Evolutionary conservation across 768 basidiomycete genomes (phyloP), one percentile per base, ranked within the genome.

Genomic region (Fomitopsis pulvina): DNA sequence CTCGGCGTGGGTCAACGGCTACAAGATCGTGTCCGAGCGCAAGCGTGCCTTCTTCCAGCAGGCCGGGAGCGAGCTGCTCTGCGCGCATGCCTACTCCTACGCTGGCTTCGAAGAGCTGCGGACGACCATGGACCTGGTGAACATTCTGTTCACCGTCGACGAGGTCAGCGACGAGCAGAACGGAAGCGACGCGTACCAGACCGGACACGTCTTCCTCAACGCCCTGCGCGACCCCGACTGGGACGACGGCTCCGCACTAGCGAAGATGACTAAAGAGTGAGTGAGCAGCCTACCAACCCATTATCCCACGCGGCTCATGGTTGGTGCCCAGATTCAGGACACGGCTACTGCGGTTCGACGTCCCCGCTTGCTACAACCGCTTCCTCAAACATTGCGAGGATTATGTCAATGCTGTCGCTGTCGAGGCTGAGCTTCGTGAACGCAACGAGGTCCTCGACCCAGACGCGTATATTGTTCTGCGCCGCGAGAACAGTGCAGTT

Each of bases 271-370:
- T 16, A 40, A 50, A 28, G 49, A 57, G 56, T 57, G n/a, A 4
- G 47, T 39, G n/a, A n/a, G n/a, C n/a, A n/a, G n/a, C 21, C 26
- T 41, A n/a, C n/a, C n/a, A n/a, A n/a, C n/a, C n/a, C n/a, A n/a
- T n/a, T n/a, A n/a, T n/a, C n/a, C n/a, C n/a, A n/a, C n/a, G n/a
- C n/a, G n/a, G n/a, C n/a, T n/a, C n/a, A n/a, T n/a, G n/a, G n/a
- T n/a, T n/a, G n/a, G 3, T 43, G 20, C 14, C 42, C 55, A 84
- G 83, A 44, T 83, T 83, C 61, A 68, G 76, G 27, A 63, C 64
- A 21, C 75, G 80, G 10, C 71, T 79, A 53, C 50, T 60, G 30
- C 26, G 30, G 25, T 37, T 38, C 27, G 14, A 49, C 50, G 27
- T 27, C 21, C 50, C 45, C n/a, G 29, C 38, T 14, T 47, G 49